Conservation (phyloP, 2,329 filamentous ascomycete species). For the Pyricularia pennisetigena region DNA sequence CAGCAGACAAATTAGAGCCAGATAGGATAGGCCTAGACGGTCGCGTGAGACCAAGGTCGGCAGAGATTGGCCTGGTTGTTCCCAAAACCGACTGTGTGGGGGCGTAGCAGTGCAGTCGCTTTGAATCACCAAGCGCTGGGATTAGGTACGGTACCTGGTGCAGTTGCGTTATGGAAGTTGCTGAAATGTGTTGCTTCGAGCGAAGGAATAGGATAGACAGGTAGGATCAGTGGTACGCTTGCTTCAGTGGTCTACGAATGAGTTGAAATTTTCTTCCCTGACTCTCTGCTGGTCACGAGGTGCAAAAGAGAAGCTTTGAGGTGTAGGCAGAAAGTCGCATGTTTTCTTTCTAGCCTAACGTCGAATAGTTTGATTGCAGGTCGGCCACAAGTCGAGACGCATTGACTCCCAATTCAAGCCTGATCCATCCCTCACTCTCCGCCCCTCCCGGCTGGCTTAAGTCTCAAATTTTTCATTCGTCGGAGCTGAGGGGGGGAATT, state of each 20-base stretch:
- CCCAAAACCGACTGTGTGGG: not conserved
- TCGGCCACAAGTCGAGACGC: not conserved
- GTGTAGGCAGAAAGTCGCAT: not conserved
- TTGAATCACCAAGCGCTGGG: not conserved
- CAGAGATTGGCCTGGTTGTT: not conserved
- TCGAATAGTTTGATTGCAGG: conserved; percentile 1
- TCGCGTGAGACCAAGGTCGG: not conserved
- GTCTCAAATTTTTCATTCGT: conserved; percentile 1
- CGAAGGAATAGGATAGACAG: not conserved
- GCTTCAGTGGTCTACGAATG: not conserved
- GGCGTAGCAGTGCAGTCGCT: not conserved
- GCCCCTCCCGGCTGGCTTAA: not conserved
- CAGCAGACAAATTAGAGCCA: not conserved
- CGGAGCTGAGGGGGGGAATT: not conserved
- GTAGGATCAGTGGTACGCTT: not conserved
- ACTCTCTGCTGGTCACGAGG: not conserved
- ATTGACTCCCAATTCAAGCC: conserved; percentile 1
- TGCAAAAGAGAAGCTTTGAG: not conserved
- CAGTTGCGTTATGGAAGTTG: not conserved
- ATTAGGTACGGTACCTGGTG: not conserved
- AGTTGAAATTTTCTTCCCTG: not conserved
- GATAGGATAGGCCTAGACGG: not conserved
- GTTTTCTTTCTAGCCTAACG: not conserved
- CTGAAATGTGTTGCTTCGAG: not conserved
- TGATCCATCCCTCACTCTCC: conserved; percentile 1